phyloP scores from a whole-genome alignment of 345 rosid species.

The Cardamine chenopodiifolia region DNA sequence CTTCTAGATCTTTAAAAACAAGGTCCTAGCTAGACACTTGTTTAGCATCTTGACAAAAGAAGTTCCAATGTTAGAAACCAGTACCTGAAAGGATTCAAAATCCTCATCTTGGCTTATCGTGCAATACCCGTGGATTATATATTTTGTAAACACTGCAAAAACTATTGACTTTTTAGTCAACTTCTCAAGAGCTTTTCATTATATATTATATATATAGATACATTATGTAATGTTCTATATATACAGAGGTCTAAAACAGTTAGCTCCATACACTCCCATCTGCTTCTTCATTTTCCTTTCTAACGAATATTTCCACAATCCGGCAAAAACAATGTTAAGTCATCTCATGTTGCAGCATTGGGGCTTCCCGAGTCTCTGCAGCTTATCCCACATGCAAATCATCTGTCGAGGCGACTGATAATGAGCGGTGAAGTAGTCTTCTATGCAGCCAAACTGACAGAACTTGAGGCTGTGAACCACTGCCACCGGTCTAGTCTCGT shows the following conservation, averaged over 20 bases:
- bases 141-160: slow-evolving; percentile 18
- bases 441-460: slow-evolving; percentile 94
- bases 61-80: slow-evolving; percentile 6
- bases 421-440: slow-evolving; percentile 86
- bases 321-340: slow-evolving; percentile 24
- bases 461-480: slow-evolving; percentile 80
- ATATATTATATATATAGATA: slow-evolving; percentile 29
- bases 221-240: slow-evolving; percentile 30
- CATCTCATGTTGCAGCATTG: slow-evolving; percentile 95
- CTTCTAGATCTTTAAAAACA: neutral
- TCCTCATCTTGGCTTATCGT: neutral
- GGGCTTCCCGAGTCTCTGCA: slow-evolving; percentile 58
- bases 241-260: slow-evolving; percentile 36
- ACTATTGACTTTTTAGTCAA: slow-evolving; percentile 13
- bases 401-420: slow-evolving; percentile 97
- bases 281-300: slow-evolving; percentile 26
- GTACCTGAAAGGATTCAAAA: neutral
- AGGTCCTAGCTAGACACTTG: neutral
- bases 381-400: slow-evolving; percentile 87
- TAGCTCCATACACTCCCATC: slow-evolving; percentile 39
- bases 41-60: slow-evolving; percentile 8
- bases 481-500: slow-evolving; percentile 69
- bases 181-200: slow-evolving; percentile 26
- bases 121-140: neutral
- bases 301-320: slow-evolving; percentile 4